Base-by-base conservation (phyloP, 2,329 filamentous ascomycete species). In the Lecanicillium sp. region DNA sequence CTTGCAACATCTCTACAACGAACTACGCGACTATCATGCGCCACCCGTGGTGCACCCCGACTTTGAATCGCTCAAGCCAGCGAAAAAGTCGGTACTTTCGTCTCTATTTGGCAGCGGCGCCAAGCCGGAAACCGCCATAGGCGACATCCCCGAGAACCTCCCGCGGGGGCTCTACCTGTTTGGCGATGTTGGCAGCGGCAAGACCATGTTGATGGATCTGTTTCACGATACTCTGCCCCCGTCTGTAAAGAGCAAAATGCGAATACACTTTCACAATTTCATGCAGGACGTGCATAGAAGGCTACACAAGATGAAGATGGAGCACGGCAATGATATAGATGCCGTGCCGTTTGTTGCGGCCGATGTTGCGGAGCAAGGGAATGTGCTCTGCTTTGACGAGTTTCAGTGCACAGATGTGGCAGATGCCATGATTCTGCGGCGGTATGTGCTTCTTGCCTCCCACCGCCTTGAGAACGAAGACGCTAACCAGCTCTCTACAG, bases 201-300 rank as follows among this genome's bases (percentile, higher is more conserved):
- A 98, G 72, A 98, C 92, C 3, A 98, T 98, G 92, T 71, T 98
- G 56, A 98, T 98, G 92, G 90, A 98, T 58, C 70, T 98, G 36
- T 96, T 97, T 61, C 95, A 89, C 66, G 89, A 97, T 47, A 96
- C 90, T 0, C 68, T 97, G 17, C 92, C 92, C 0, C 59, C 68
- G 13, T 82, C 83, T 43, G 88, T 97, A 47, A 74, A 71, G 41
- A 78, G 79, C 22, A 96, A 95, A 67, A 94, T 83, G 33, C 76
- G 92, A 34, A 96, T 98, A 54, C 92, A 98, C 67, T 98, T 98
- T 64, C 88, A 97, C 69, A 95, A 95, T 60, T 98, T 98, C 69
- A 98, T 98, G 92, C 92, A 97, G 61, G 86, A 94, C 60, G 84
- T 97, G 35, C 92, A 98, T 65, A 87, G 83, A 60, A 76, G 90